phyloP scores from a whole-genome alignment of 257 asterid species.

The Ballota nigra region DNA sequence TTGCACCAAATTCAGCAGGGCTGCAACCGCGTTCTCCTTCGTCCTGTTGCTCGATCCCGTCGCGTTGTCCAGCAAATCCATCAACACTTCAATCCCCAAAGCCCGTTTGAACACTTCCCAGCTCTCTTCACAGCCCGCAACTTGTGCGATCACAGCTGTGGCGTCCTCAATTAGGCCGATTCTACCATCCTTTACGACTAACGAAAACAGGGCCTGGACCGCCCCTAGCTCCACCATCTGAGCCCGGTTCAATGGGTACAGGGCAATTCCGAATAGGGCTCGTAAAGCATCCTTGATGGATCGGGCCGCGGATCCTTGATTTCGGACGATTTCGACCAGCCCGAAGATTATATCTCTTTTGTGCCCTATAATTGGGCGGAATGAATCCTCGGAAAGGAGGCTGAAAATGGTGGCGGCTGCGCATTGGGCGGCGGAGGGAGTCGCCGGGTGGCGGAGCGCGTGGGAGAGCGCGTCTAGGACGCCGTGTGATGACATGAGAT shows the following conservation, averaged over 20 bases:
- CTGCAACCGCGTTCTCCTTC: constrained; percentile 79
- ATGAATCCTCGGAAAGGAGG: constrained; percentile 54
- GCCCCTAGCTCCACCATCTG: constrained; percentile 80
- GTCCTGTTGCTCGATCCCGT: constrained; percentile 77
- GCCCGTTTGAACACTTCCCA: constrained; percentile 71
- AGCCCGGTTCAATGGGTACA: constrained; percentile 67
- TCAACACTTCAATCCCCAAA: constrained; percentile 65
- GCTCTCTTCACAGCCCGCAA: constrained; percentile 89
- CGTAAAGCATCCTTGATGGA: constrained; percentile 77
- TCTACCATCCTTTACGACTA: constrained; percentile 68
- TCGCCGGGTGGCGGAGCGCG: constrained; percentile 75
- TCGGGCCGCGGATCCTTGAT: constrained; percentile 54
- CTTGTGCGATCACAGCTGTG: constrained; percentile 91
- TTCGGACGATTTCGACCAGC: constrained; percentile 56
- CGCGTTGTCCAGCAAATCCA: constrained; percentile 74
- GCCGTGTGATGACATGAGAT: constrained; percentile 69
- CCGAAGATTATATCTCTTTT: constrained; percentile 87
- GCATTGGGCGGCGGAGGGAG: constrained; percentile 75
- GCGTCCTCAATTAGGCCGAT: constrained; percentile 82
- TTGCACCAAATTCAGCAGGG: constrained; percentile 70
- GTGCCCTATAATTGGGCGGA: constrained; percentile 78
- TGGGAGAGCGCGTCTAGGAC: constrained; percentile 95
- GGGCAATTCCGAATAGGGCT: constrained; percentile 75
- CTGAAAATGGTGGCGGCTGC: constrained; percentile 82
- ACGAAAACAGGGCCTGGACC: constrained; percentile 64